Evolutionary conservation across 2,329 filamentous ascomycete genomes (phyloP), one percentile per base, ranked within the genome.

Genomic region (Fonsecaea pugnacius): DNA sequence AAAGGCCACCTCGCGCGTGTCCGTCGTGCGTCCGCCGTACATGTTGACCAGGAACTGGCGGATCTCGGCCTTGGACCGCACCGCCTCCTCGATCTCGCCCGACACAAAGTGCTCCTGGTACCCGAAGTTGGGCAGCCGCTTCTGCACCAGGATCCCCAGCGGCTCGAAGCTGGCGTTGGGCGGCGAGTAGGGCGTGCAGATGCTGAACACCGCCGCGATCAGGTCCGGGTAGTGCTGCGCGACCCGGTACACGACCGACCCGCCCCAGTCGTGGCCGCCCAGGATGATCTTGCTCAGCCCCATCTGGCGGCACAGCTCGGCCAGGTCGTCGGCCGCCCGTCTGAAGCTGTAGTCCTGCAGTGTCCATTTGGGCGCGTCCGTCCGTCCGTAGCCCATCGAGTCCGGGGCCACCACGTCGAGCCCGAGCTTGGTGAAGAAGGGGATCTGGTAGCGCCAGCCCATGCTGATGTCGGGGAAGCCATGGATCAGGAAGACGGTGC

Each of bases 231-330:
- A 82, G 84, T 87, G 91, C 67, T 90, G 84, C 14, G 89, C 87
- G 63, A 90, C 79, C 60, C 92, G 87, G 83, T 91, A 96, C 60
- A 89, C 88, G 32, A 93, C 81, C 2, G 84, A 82, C 71, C 91
- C 92, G 75, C 94, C 94, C 86, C 94, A 97, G 78, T 98, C 94
- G 78, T 97, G 94, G 7, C 92, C 94, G 55, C 92, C 92, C 14
- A 97, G 84, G 62, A 97, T 88, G 72, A 96, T 89, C 54, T 76
- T 80, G 50, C 74, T 79, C 59, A 81, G 79, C 3, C 80, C 78
- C 4, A 88, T 75, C 40, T 88, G 83, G 64, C 79, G 79, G 6
- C 89, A 87, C 27, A 98, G 83, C 66, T 87, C 87, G 24, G 87
- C 88, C 69, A 98, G 84, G 73, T 96, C 92, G 60, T 88, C 85